A percentile compares a stretch with the other conserved stretches of the same genome.
Conservation (phyloP, 805 yeast genomes). For the Tanozyma kutaoensis region DNA sequence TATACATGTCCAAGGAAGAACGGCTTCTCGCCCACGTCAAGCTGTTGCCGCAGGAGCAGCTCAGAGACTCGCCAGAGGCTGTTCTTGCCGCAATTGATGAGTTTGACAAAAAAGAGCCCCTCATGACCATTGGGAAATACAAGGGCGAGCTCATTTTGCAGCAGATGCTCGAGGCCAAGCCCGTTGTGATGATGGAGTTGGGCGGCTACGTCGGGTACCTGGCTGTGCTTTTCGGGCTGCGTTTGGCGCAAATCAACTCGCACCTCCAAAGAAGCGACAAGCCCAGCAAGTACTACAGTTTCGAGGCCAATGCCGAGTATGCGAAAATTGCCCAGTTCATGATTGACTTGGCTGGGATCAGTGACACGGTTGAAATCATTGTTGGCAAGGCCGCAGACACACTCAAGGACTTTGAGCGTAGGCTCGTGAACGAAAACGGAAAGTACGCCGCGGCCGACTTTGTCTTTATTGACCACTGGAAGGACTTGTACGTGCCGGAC, state of each 20-base stretch:
- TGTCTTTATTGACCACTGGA: constrained; percentile 27
- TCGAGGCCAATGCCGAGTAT: constrained; percentile 16
- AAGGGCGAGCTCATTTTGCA: constrained; percentile 16
- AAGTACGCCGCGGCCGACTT: constrained; percentile 15
- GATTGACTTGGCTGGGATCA: constrained; percentile 20
- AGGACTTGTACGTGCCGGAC: constrained; percentile 25
- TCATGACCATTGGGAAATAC: constrained; percentile 17
- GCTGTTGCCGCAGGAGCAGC: constrained; percentile 9
- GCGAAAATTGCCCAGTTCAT: constrained; percentile 16
- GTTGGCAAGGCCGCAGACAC: constrained; percentile 18
- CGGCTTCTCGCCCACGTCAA: constrained; percentile 11
- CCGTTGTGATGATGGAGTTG: constrained; percentile 16
- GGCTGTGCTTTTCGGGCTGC: constrained; percentile 19
- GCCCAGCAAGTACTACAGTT: constrained; percentile 17
- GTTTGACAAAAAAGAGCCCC: constrained; percentile 3
- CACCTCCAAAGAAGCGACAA: neutral
- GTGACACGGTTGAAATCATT: constrained; percentile 14
- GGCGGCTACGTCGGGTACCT: constrained; percentile 24
- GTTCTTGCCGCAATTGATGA: constrained; percentile 19
- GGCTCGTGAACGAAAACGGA: constrained; percentile 2
- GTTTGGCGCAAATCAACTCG: constrained; percentile 8
- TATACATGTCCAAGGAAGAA: constrained; percentile 10
- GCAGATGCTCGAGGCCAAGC: constrained; percentile 9
- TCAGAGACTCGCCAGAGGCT: constrained; percentile 17
- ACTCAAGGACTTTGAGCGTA: constrained; percentile 12